phyloP scores from a whole-genome alignment of 208 protist genomes.

The Acanthamoeba healyi region DNA sequence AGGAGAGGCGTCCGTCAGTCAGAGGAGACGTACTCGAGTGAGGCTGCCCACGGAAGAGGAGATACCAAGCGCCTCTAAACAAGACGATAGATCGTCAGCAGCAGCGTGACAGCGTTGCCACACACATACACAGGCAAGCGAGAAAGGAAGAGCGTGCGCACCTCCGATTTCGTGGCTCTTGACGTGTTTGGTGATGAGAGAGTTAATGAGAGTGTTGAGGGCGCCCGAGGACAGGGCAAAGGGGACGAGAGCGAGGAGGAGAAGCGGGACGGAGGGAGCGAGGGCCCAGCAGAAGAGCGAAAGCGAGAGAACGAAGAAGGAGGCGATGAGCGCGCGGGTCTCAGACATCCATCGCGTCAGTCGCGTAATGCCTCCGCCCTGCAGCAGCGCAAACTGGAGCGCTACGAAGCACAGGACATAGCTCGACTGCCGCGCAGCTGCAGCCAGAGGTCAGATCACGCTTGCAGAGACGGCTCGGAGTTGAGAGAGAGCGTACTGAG shows the following conservation, averaged over 20 bases:
- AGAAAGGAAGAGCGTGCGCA: background rate
- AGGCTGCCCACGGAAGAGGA: conserved; percentile 46
- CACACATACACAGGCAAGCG: too few species aligned
- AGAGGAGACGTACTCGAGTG: background rate
- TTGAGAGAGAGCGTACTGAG: background rate
- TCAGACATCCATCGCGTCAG: conserved; percentile 7
- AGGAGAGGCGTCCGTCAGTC: too few species aligned
- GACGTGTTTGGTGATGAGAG: conserved; percentile 26
- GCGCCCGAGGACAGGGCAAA: conserved; percentile 19
- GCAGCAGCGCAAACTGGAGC: conserved; percentile 30
- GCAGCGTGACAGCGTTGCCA: too few species aligned
- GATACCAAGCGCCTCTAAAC: conserved; percentile 21
- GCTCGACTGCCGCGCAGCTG: conserved; percentile 52
- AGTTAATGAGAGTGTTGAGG: conserved; percentile 64
- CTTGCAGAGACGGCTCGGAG: background rate
- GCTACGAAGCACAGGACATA: conserved; percentile 38
- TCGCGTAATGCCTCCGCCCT: conserved; percentile 7
- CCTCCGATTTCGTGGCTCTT: conserved; percentile 24
- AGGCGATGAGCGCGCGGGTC: background rate
- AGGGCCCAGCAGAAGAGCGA: conserved; percentile 19
- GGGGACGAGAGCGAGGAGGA: conserved; percentile 8
- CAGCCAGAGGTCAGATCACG: background rate
- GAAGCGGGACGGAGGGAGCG: background rate
- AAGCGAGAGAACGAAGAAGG: conserved; percentile 29
- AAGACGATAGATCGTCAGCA: background rate